phyloP scores from a whole-genome alignment of 148 eudicot genomes.

The Spergularia bocconei region DNA sequence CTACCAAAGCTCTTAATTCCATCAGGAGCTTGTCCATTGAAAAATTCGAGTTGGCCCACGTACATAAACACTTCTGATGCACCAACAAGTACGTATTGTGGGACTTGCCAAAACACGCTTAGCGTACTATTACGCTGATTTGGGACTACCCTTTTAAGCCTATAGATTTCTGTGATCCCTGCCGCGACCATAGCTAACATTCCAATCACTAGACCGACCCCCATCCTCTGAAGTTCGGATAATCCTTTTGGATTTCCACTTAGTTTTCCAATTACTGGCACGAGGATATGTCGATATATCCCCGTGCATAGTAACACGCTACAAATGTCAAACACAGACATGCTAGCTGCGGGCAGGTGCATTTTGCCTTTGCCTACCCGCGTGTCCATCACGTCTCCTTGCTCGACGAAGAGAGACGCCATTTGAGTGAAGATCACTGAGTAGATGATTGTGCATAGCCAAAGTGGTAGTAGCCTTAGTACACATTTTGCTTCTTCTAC shows the following conservation, averaged over 20 bases:
- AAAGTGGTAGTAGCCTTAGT: constrained; percentile 66
- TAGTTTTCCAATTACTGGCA: constrained; percentile 52
- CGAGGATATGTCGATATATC: constrained; percentile 54
- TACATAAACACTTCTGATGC: constrained; percentile 94
- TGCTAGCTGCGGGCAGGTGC: constrained; percentile 83
- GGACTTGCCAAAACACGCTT: constrained; percentile 79
- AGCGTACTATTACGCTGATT: constrained; percentile 36
- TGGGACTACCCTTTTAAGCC: constrained; percentile 44
- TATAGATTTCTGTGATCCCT: constrained; percentile 54
- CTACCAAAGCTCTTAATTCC: constrained; percentile 94
- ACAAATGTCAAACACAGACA: constrained; percentile 73
- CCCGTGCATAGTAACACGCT: constrained; percentile 73
- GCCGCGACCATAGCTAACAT: constrained; percentile 76
- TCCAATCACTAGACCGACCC: constrained; percentile 69
- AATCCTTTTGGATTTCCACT: constrained; percentile 67
- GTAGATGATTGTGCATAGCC: constrained; percentile 91
- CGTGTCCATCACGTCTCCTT: constrained; percentile 78
- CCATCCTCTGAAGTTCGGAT: constrained; percentile 93
- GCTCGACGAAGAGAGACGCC: constrained; percentile 96
- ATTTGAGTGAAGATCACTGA: constrained; percentile 92
- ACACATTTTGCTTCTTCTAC: constrained; percentile 95
- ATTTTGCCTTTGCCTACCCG: constrained; percentile 42
- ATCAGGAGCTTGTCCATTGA: constrained; percentile 85
- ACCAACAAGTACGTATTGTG: constrained; percentile 83
- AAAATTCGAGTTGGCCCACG: constrained; percentile 84